Base-by-base conservation (phyloP, 2,329 filamentous ascomycete genomes). In the Boeremia exigua region DNA sequence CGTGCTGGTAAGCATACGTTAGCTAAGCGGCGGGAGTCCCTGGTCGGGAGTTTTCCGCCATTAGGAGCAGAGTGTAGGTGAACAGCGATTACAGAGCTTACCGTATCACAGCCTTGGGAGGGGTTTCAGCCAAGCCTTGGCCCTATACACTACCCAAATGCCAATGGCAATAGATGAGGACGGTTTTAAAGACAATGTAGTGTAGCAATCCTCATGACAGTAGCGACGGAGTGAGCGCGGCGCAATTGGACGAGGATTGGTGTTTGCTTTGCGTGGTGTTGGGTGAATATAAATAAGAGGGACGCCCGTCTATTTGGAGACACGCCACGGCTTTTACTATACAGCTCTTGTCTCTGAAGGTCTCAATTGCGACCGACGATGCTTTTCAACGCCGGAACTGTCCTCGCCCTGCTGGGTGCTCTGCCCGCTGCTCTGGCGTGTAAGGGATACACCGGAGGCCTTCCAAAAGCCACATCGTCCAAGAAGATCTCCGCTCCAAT, bases 51-150 rank as follows among this genome's bases (percentile, higher is more conserved):
- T 23, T 23, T 23, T 23, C 19, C 19, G 19, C 19, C 3, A 23
- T 23, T 23, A 23, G 19, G 19, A 23, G 19, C 19, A 23, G 19
- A 23, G 19, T 23, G 5, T 23, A 23, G 19, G 19, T 5, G 19
- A 5, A 23, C 19, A 23, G 19, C 19, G 19, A 23, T 23, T 23
- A 23, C 19, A 23, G 19, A 23, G 19, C 19, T 23, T 25, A 6
- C 25, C 39, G 17, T 25, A 29, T 33, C 34, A 48, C n/a, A 19
- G 45, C 17, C 45, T 48, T 48, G 45, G 45, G 15, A 12, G 2
- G 3, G 8, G 45, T 48, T 48, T 48, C 45, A 48, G 45, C 33
- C 36, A 48, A 39, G 45, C 45, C 45, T 48, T 48, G 32, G 45
- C 45, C 11, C 17, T 39, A 48, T 25, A 48, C 25, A 30, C 11